Conservation (phyloP, 2,329 filamentous ascomycete species). For the Verticillium zaregamsianum region DNA sequence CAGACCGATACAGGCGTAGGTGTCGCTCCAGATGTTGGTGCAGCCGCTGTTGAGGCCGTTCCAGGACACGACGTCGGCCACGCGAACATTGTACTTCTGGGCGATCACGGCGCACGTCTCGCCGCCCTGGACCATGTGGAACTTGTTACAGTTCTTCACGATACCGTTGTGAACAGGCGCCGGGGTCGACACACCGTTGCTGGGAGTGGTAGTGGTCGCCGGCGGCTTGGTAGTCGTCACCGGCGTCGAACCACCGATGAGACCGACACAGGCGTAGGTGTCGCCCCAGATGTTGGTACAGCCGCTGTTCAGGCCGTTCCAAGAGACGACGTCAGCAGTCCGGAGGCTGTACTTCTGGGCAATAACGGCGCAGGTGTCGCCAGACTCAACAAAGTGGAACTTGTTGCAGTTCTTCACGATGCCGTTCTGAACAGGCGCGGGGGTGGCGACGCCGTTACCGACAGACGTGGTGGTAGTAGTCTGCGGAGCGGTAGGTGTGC, state of each 20-base stretch:
- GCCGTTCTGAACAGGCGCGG: slow-evolving; percentile 6
- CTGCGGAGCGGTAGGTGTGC: neutral
- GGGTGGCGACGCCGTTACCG: slow-evolving; percentile 11
- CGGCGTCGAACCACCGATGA: slow-evolving; percentile 4
- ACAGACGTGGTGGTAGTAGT: slow-evolving; percentile 8
- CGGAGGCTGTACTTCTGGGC: neutral
- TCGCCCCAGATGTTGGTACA: slow-evolving; percentile 13
- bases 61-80: neutral
- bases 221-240: slow-evolving; percentile 4
- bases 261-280: slow-evolving; percentile 10
- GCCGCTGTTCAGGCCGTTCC: slow-evolving; percentile 3
- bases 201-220: slow-evolving; percentile 3
- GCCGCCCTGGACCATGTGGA: slow-evolving; percentile 4
- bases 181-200: slow-evolving; percentile 11
- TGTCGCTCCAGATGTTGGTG: slow-evolving; percentile 8
- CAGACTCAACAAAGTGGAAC: slow-evolving; percentile 6
- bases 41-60: slow-evolving; percentile 9
- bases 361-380: slow-evolving; percentile 8
- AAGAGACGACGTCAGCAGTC: neutral
- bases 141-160: slow-evolving; percentile 10
- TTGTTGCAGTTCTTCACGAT: slow-evolving; percentile 10
- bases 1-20: slow-evolving; percentile 10
- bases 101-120: slow-evolving; percentile 7
- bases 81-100: neutral
- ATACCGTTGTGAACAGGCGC: slow-evolving; percentile 7